Base-by-base conservation (phyloP, 768 basidiomycete genomes). In the Xanthoconium purpureum region DNA sequence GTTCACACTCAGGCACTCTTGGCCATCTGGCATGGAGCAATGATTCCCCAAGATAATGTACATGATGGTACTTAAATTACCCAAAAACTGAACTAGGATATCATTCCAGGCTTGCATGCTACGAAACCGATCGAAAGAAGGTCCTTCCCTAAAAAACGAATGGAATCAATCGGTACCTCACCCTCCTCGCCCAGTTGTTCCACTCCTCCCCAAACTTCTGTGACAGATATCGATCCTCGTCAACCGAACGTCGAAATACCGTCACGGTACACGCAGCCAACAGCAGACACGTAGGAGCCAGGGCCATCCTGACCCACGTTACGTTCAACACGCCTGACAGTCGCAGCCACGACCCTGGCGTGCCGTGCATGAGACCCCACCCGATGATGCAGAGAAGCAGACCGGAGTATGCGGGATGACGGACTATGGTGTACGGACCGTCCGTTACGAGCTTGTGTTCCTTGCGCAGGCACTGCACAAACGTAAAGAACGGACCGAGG, bases 351-450 rank as follows among this genome's bases (percentile, higher is more conserved):
- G 59, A 43, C 8, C 46, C 58, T 0, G 52, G 50, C 5, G 9
- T 45, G 5, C 47, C 52, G 1, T 57, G 8, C 15, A 47, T 18
- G 15, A 54, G 9, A 3, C 47, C 39, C 32, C 53, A 49, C 4
- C 54, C 46, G 9, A 46, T 0, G 3, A 59, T 33, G 17, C 47
- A 56, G 14, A 50, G 37, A 8, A 56, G 9, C 12, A 57, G 7
- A 6, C 56, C 56, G 1, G 58, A 38, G 36, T 73, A 73, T n/a
- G 61, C 60, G 1, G 71, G 70, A 30, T 73, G 72, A 2, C 71
- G 66, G 5, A 72, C 61, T 24, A 63, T 29, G 1, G 57, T n/a
- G 32, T 72, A 73, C 1, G 66, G 66, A 2, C 68, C 70, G 0
- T 32, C 51, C n/a, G 66, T 72, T 15, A 72, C 43, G 20, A 73